Conservation (phyloP, 192 early-diverging fungal genomes). For the Coemansia sp. region DNA sequence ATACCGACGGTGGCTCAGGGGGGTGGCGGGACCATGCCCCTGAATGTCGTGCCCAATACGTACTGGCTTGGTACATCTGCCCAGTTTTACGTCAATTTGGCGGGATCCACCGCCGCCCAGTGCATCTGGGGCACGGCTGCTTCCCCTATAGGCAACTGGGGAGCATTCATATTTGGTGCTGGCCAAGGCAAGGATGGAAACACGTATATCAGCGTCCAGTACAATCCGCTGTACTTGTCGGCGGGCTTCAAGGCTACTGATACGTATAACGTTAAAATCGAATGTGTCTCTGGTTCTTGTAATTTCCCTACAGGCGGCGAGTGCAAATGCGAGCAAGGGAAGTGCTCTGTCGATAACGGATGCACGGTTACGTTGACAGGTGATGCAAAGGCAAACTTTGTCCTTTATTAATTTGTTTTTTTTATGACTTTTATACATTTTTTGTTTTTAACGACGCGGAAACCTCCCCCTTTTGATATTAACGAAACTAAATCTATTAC, state of each 20-base stretch:
- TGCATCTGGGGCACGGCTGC: slow-evolving; percentile 44
- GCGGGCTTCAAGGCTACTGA: slow-evolving; percentile 28
- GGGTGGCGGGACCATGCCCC: slow-evolving; percentile 15
- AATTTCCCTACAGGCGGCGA: slow-evolving; percentile 49
- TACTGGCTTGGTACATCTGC: slow-evolving; percentile 55
- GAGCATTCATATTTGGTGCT: slow-evolving; percentile 49
- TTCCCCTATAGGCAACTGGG: slow-evolving; percentile 48
- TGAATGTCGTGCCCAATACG: slow-evolving; percentile 44
- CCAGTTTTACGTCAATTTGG: slow-evolving; percentile 53
- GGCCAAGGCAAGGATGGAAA: slow-evolving; percentile 46
- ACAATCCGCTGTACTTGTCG: slow-evolving; percentile 40
- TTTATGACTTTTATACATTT: neutral
- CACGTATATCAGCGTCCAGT: slow-evolving; percentile 54
- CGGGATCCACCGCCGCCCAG: slow-evolving; percentile 33
- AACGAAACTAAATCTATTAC: too few relatives aligned
- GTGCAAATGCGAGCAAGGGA: slow-evolving; percentile 49
- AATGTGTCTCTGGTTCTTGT: slow-evolving; percentile 30
- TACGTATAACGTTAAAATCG: slow-evolving; percentile 38
- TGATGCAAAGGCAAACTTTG: slow-evolving; percentile 31
- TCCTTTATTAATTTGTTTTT: slow-evolving; percentile 29
- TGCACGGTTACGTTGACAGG: slow-evolving; percentile 39
- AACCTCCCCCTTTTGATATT: too few relatives aligned
- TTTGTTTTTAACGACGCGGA: neutral
- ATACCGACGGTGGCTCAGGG: slow-evolving; percentile 47
- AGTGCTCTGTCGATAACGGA: slow-evolving; percentile 49